Evolutionary conservation across 192 early-diverging fungal species (phyloP).

Genomic region (Lobulomyces angularis): DNA sequence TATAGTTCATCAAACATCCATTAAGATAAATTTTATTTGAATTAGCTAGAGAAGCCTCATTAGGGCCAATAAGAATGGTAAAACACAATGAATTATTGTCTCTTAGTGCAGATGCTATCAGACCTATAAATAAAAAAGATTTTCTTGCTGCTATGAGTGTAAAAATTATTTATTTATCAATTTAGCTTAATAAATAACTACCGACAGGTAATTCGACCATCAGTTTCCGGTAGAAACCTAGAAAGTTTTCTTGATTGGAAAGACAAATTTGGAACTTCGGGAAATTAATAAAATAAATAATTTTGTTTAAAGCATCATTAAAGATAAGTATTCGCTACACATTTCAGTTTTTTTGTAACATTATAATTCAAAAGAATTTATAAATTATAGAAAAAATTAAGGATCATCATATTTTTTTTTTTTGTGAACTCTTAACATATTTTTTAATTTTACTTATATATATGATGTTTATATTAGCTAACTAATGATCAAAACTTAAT

Average conservation of each 20-base stretch:
- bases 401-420: too few species aligned
- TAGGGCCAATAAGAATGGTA: slow-evolving; percentile 34
- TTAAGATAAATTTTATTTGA: not conserved
- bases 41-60: slow-evolving; percentile 36
- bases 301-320: too few species aligned
- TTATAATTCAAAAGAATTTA: too few species aligned
- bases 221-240: slow-evolving; percentile 19
- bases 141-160: slow-evolving; percentile 14
- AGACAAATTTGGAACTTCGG: slow-evolving; percentile 17
- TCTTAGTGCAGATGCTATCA: slow-evolving; percentile 18
- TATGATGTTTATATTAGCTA: too few species aligned
- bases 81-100: slow-evolving; percentile 26
- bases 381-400: too few species aligned
- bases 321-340: too few species aligned
- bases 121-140: slow-evolving; percentile 23
- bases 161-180: too few species aligned
- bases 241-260: slow-evolving; percentile 31
- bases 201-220: slow-evolving; percentile 24
- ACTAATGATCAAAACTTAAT: too few species aligned
- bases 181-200: too few species aligned
- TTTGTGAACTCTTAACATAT: too few species aligned
- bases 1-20: slow-evolving; percentile 3
- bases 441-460: too few species aligned
- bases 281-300: not conserved
- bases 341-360: too few species aligned